Evolutionary conservation across 208 protist species (phyloP), one percentile per base, ranked within the genome.

Genomic region (Crithidia mellificae): DNA sequence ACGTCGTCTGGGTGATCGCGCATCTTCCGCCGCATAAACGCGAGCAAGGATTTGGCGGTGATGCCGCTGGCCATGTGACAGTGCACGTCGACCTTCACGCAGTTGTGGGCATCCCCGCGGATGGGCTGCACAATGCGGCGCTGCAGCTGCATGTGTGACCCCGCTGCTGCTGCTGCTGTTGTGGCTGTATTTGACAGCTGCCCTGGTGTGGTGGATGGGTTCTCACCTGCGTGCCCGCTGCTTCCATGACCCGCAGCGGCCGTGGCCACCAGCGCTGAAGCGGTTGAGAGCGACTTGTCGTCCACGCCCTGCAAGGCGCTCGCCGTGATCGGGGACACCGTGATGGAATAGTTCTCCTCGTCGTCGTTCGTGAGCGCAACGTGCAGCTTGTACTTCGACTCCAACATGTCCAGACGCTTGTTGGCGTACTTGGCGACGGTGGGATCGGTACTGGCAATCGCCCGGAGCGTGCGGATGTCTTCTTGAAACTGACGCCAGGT

Each of bases 1-100:
- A 96, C 72, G 74, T 94, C 88, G 73, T 92, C 80, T 0, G 72
- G 59, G 59, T 88, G 64, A 12, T 74, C 64, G 25, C 74, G 61
- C 1, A 91, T 53, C 63, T 95, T 93, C 20, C 73, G 20, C 32
- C 85, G 80, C 63, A 95, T 90, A 62, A 90, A 95, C 34, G 65
- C 44, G 43, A 93, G 72, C 39, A 95, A 78, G 38, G 78, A 66
- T 29, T 81, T 85, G 14, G 87, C 90, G n/a, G 90, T 93, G 53
- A 95, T 80, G 30, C 85, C 85, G 27, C 76, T 74, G 0, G 87
- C 85, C 81, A 92, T 89, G 76, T 93, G 87, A 50, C 84, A 90
- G 77, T 95, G 87, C 53, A 91, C 85, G 68, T 95, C 90, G 6
- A 95, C 90, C 74, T 93, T 95, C 36, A 90, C 72, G 65, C 80